phyloP scores from a whole-genome alignment of 2,329 filamentous ascomycete genomes.

The Teratosphaeria epicoccoides region DNA sequence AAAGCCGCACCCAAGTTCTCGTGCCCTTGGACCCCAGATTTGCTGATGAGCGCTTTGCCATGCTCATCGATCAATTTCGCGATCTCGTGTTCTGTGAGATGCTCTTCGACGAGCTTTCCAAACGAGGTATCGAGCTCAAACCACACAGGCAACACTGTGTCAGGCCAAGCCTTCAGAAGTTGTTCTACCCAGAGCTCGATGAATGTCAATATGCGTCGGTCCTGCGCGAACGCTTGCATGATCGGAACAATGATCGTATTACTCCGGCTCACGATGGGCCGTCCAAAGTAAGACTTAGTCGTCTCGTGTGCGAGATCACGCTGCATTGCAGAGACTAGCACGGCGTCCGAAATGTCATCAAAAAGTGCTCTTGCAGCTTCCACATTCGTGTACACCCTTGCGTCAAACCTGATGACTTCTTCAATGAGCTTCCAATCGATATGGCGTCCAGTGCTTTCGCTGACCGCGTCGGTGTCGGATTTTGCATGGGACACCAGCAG shows the following conservation, averaged over 20 bases:
- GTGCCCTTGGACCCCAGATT: constrained; percentile 3
- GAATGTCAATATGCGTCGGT: constrained; percentile 19
- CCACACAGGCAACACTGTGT: constrained; percentile 12
- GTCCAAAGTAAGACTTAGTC: too few species aligned
- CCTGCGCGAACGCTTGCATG: constrained; percentile 22
- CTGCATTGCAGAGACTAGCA: background rate
- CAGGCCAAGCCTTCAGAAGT: constrained; percentile 7
- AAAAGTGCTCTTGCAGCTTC: constrained; percentile 1
- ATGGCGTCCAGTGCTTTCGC: background rate
- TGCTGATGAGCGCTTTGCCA: background rate
- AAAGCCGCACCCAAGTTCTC: background rate
- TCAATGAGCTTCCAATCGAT: constrained; percentile 33
- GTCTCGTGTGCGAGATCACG: background rate
- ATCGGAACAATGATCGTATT: constrained; percentile 17
- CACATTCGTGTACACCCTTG: constrained; percentile 28
- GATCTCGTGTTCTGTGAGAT: constrained; percentile 11
- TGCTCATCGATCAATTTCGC: constrained; percentile 6
- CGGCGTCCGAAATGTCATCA: background rate
- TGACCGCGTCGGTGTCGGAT: background rate
- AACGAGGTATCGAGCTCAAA: constrained; percentile 11
- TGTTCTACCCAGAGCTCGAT: constrained; percentile 21
- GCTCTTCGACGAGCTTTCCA: constrained; percentile 11
- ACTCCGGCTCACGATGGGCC: background rate
- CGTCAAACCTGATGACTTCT: constrained; percentile 35
- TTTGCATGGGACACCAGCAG: constrained; percentile 9